Percentiles rank a stretch among this genome's conserved stretches.
These are phyloP conservation scores for Mycena crocata DNA, from an alignment of 768 basidiomycete species.

Conservation along the genomic window DNA sequence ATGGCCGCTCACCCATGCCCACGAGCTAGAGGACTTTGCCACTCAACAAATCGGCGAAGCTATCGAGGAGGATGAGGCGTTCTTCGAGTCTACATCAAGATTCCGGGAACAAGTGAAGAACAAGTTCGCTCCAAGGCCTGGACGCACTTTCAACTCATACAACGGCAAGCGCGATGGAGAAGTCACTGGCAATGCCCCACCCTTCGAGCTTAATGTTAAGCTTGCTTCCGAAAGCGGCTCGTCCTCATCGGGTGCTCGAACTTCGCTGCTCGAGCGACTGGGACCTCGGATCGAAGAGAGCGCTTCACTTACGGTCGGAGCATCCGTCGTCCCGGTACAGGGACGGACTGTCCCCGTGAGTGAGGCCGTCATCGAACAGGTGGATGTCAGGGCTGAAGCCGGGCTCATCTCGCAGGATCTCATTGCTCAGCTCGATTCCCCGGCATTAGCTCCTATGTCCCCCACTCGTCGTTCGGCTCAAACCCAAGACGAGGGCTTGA, in stretches of 20 bases:
- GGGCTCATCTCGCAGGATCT: no score
- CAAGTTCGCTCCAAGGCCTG: background rate
- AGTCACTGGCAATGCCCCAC: slow-evolving; percentile 35
- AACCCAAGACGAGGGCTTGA: background rate
- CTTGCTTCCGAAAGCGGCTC: background rate
- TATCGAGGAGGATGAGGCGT: background rate
- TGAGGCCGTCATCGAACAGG: no score
- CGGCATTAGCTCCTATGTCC: background rate
- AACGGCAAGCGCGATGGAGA: slow-evolving; percentile 29
- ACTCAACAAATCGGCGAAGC: background rate
- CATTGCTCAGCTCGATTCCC: no score
- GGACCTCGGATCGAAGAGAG: no score
- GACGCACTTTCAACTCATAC: background rate
- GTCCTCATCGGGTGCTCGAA: background rate
- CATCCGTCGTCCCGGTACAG: no score
- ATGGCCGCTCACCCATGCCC: background rate
- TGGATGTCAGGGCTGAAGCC: no score
- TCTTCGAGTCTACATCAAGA: background rate
- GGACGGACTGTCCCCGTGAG: no score
- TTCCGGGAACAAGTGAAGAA: background rate
- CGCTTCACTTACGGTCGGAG: no score
- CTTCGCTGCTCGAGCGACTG: background rate
- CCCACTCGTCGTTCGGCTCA: background rate
- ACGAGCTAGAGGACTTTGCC: background rate
- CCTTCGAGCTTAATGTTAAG: no score